A percentile compares a stretch with the other conserved stretches of the same genome.
These are phyloP conservation scores for Pleomassaria siparia DNA, from an alignment of 2,329 filamentous ascomycete species.

Conservation along the genomic window DNA sequence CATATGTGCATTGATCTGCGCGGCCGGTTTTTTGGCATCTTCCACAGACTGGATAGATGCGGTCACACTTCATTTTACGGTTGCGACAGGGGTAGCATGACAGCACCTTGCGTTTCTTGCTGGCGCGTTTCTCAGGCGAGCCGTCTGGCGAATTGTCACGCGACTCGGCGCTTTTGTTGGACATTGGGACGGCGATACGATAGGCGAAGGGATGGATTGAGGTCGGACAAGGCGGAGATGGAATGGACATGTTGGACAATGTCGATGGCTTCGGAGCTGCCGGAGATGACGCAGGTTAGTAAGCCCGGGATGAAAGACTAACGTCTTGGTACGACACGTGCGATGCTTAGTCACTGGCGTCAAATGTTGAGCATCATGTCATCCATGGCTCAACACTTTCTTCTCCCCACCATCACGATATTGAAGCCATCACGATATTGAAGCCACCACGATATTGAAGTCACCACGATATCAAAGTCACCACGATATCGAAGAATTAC, in stretches of 20 bases:
- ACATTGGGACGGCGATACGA: constrained; percentile 20
- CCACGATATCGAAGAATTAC: background rate
- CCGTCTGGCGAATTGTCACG: constrained; percentile 34
- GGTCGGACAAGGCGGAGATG: constrained; percentile 30
- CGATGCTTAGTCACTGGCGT: no score
- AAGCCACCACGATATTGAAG: background rate
- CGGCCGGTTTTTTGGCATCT: constrained; percentile 48
- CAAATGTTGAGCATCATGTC: no score
- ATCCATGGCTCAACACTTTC: background rate
- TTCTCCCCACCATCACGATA: no score
- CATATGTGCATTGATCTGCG: constrained; percentile 46
- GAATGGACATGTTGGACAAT: constrained; percentile 16
- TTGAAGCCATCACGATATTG: no score
- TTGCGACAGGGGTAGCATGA: constrained; percentile 51
- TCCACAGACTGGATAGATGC: constrained; percentile 47
- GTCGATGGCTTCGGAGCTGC: constrained; percentile 9
- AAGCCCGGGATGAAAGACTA: constrained; percentile 4
- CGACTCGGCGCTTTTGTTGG: constrained; percentile 31
- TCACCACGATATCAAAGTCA: background rate
- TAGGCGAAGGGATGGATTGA: constrained; percentile 4
- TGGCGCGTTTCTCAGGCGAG: constrained; percentile 42
- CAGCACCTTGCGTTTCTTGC: constrained; percentile 48
- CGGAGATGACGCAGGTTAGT: constrained; percentile 10
- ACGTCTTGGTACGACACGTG: no score
- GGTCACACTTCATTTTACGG: constrained; percentile 52